Evolutionary conservation across 805 yeast genomes (phyloP).

Genomic region (Candida incommunis): DNA sequence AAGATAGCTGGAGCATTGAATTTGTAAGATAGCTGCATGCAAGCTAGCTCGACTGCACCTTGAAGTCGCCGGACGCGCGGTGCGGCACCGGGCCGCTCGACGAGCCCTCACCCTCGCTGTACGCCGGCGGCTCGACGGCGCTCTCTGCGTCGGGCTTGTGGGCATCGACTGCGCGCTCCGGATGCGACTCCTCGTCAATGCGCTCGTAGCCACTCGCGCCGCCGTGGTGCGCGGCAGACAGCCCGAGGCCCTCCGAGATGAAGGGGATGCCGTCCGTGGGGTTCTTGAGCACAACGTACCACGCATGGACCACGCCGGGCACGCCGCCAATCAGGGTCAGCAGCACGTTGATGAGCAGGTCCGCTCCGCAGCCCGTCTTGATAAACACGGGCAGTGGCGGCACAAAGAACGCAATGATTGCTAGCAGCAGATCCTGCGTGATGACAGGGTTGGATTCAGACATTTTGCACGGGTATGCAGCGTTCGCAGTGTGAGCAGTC

Average conservation of each 20-base stretch:
- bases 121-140: background rate
- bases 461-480: too few relatives aligned
- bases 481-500: too few relatives aligned
- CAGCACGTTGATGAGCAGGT: slow-evolving; percentile 37
- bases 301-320: slow-evolving; percentile 57
- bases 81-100: background rate
- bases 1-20: too few relatives aligned
- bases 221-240: background rate
- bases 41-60: background rate
- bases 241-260: slow-evolving; percentile 1
- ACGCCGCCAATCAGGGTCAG: slow-evolving; percentile 48
- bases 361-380: slow-evolving; percentile 49
- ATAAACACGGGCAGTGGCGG: slow-evolving; percentile 67
- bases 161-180: background rate
- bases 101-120: background rate
- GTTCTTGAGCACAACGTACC: slow-evolving; percentile 35
- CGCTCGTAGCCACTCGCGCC: background rate
- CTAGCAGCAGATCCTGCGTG: slow-evolving; percentile 37
- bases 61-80: background rate
- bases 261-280: slow-evolving; percentile 12
- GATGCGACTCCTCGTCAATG: slow-evolving; percentile 1
- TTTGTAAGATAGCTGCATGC: too few relatives aligned
- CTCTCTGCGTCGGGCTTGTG: background rate
- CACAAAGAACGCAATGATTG: slow-evolving; percentile 44
- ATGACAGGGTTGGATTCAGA: slow-evolving; percentile 1